Evolutionary conservation across 768 basidiomycete genomes (phyloP).

Genomic region (Galerina marginata): DNA sequence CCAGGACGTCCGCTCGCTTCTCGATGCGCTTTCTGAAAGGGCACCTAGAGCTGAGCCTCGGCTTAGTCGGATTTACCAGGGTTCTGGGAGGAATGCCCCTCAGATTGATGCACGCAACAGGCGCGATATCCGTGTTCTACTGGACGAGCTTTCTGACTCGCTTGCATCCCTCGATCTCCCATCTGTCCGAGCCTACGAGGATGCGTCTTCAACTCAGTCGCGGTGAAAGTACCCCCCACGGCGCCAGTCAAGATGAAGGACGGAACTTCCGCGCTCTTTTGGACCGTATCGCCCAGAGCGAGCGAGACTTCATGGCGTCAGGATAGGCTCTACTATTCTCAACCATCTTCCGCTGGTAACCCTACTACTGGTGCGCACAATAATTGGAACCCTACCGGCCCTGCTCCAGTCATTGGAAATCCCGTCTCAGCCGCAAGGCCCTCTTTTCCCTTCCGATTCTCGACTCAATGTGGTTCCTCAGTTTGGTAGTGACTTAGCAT

Average conservation of each 20-base stretch:
- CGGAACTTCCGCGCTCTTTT: conserved; percentile 13
- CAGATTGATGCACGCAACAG: neutral
- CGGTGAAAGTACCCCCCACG: neutral
- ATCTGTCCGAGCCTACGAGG: conserved; percentile 1
- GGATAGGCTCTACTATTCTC: neutral
- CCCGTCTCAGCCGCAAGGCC: neutral
- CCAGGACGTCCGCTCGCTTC: conserved; percentile 23
- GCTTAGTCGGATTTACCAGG: neutral
- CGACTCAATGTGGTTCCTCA: neutral
- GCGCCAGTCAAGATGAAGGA: neutral
- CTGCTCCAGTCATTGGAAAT: neutral
- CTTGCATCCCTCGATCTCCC: conserved; percentile 8
- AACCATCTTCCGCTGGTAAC: neutral
- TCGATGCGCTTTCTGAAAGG: conserved; percentile 25
- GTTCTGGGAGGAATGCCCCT: neutral
- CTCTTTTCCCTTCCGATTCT: neutral
- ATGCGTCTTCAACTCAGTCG: neutral
- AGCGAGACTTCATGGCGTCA: conserved; percentile 1
- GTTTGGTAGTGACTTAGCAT: conserved; percentile 1
- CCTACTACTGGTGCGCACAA: neutral
- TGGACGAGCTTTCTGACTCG: conserved; percentile 8
- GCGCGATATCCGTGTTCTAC: conserved; percentile 6
- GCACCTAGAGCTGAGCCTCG: neutral
- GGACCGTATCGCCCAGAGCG: conserved; percentile 13
- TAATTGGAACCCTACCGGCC: neutral